Evolutionary conservation across 371 early-diverging fungal genomes (phyloP), one percentile per base, ranked within the genome.

Genomic region (Mortierella sp.): DNA sequence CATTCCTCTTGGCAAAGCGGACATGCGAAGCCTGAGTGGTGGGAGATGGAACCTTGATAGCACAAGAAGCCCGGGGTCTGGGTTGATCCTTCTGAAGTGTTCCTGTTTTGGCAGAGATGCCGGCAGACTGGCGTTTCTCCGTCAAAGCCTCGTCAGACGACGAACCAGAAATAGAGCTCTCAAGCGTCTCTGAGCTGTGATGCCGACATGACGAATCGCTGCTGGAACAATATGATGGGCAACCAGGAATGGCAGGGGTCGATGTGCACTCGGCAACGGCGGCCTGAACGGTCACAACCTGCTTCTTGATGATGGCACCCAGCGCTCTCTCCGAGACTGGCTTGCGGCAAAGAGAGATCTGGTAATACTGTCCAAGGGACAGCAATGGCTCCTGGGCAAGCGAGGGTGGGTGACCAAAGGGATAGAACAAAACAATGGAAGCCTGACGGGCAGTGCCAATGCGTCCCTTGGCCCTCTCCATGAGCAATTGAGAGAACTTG

Each of bases 241-340:
- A 26, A 4, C 71, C 50, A 40, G 48, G 66, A 1, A 55, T 45
- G 45, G 53, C 4, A 31, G 41, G 10, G 29, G 39, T 10, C 13
- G 70, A 50, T n/a, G 58, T 74, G 39, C 68, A n/a, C 39, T 79
- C 70, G 31, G 37, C 39, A 26, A 80, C 74, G 40, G 52, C 61
- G 5, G 69, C 58, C 50, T 82, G 82, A 44, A 82, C 45, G 22
- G 77, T 74, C 13, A 77, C 63, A 11, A 74, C 50, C 58, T 82
- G 82, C 31, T 67, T 77, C 64, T 77, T 82, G 72, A 82, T 74
- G 22, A 82, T 82, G 41, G 78, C 64, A 3, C 82, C 82, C 44
- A 82, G 58, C 14, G 82, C 83, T 45, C 86, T 66, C 45, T 82
- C 82, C 8, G 86, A 71, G 5, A 76, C 86, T 14, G 86, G 86